Evolutionary conservation across 768 basidiomycete genomes (phyloP).

Genomic region (Suillus plorans): DNA sequence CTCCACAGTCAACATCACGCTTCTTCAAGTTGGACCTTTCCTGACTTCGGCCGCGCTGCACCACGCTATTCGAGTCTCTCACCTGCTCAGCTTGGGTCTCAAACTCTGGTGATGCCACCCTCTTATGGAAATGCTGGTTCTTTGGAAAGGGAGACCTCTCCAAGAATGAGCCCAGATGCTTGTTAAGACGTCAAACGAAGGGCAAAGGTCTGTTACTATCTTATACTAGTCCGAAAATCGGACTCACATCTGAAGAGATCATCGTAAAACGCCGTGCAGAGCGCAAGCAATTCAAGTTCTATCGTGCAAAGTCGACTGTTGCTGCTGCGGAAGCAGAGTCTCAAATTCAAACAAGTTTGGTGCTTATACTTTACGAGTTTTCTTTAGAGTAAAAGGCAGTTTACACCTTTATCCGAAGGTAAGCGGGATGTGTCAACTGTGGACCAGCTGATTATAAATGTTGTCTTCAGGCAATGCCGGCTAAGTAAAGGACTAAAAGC

Average conservation of each 20-base stretch:
- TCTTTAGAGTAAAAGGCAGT: not conserved
- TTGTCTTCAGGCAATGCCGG: too few relatives aligned
- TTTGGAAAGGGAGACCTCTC: not conserved
- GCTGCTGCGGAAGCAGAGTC: too few relatives aligned
- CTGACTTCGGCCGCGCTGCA: constrained; percentile 45
- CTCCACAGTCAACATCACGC: constrained; percentile 48
- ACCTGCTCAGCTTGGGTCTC: constrained; percentile 86
- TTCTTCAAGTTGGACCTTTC: constrained; percentile 49
- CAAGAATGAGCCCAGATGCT: not conserved
- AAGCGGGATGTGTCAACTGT: too few relatives aligned
- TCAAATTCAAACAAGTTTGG: too few relatives aligned
- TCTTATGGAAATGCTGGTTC: not conserved
- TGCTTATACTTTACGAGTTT: too few relatives aligned
- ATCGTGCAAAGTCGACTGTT: constrained; percentile 39
- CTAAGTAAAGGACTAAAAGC: too few relatives aligned
- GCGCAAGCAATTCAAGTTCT: constrained; percentile 85
- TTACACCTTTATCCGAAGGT: too few relatives aligned
- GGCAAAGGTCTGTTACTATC: not conserved
- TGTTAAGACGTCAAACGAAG: not conserved
- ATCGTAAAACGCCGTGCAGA: constrained; percentile 86
- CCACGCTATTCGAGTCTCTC: constrained; percentile 70
- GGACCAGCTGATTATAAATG: too few relatives aligned
- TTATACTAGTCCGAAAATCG: constrained; percentile 21
- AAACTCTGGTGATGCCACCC: not conserved
- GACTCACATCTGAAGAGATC: constrained; percentile 86